Conservation (phyloP, 2,329 filamentous ascomycete species). For the Aciculosporium take region DNA sequence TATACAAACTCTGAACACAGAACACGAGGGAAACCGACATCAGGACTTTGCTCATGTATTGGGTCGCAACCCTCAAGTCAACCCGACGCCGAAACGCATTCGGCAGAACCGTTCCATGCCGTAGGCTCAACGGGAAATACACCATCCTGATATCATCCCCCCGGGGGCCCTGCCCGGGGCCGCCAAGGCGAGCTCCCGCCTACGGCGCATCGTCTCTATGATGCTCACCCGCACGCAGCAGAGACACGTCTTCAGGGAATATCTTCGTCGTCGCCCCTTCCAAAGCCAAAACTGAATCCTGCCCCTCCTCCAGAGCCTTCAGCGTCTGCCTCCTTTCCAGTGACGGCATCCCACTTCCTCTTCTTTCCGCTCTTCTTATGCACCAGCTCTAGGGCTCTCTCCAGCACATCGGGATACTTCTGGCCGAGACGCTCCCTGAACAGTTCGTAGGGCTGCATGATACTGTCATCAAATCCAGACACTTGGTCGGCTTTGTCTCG, state of each 20-base stretch:
- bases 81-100: no score
- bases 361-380: slow-evolving; percentile 54
- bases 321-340: slow-evolving; percentile 26
- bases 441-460: slow-evolving; percentile 57
- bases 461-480: slow-evolving; percentile 63
- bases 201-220: no score
- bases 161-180: no score
- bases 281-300: slow-evolving; percentile 43
- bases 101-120: no score
- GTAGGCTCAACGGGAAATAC: no score
- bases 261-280: slow-evolving; percentile 28
- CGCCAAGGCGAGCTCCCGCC: no score
- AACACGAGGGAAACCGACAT: no score
- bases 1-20: neutral
- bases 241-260: slow-evolving; percentile 20
- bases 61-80: no score
- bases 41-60: no score
- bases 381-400: slow-evolving; percentile 48
- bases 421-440: slow-evolving; percentile 57
- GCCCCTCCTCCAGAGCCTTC: slow-evolving; percentile 19
- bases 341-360: slow-evolving; percentile 74
- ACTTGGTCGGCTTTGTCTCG: slow-evolving; percentile 72
- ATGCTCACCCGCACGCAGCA: neutral
- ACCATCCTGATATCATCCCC: no score
- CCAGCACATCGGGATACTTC: slow-evolving; percentile 51